A percentile compares a stretch with the other conserved stretches of the same genome.
These are phyloP conservation scores for Neurospora tetrasperma DNA, from an alignment of 495 filamentous ascomycete genomes.

Conservation along the genomic window DNA sequence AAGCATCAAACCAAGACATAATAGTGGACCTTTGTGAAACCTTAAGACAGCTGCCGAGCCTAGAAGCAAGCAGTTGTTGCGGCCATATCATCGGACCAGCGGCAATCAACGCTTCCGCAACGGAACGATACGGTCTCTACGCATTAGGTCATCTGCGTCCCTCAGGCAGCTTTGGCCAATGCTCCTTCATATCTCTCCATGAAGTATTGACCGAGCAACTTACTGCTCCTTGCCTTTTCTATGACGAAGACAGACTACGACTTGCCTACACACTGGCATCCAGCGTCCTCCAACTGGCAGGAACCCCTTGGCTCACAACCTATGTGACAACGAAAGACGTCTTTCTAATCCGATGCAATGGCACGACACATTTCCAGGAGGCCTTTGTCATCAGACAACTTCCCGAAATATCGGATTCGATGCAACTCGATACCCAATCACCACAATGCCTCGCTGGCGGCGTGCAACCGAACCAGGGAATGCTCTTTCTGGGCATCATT, in stretches of 20 bases:
- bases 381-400: neutral
- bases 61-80: neutral
- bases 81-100: slow-evolving; percentile 2
- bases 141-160: neutral
- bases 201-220: neutral
- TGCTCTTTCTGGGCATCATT: slow-evolving; percentile 9
- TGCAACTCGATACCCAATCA: neutral
- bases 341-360: neutral
- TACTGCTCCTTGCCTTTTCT: neutral
- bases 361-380: neutral
- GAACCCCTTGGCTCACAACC: neutral
- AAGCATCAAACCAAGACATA: neutral
- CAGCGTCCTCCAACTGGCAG: neutral
- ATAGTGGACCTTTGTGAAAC: neutral
- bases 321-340: neutral
- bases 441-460: neutral
- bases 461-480: neutral
- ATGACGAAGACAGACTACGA: neutral
- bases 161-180: neutral
- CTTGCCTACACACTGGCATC: neutral
- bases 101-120: neutral
- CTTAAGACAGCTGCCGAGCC: no score
- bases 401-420: neutral
- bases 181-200: neutral
- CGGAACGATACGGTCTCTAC: neutral